Percentiles rank a stretch among this genome's conserved stretches.
Evolutionary conservation across 805 yeast genomes (phyloP).

Genomic region (Citeromyces matritensis): DNA sequence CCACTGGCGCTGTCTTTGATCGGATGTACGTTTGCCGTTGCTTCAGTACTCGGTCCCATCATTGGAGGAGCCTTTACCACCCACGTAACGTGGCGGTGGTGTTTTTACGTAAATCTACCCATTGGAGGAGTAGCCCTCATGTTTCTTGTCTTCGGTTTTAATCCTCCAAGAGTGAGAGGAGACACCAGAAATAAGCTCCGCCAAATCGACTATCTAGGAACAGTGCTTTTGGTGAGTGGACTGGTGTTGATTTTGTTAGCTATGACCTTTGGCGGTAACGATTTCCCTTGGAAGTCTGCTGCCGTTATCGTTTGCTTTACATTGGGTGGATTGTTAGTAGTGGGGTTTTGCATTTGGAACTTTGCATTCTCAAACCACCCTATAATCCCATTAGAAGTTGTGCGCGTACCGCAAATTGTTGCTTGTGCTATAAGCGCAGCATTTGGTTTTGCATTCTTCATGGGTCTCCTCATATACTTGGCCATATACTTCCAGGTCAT

Average conservation of each 20-base stretch:
- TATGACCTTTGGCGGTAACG: conserved; percentile 35
- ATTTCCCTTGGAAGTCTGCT: conserved; percentile 37
- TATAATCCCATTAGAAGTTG: conserved; percentile 26
- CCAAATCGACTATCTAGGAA: conserved; percentile 32
- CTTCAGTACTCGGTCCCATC: conserved; percentile 46
- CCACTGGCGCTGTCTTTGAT: conserved; percentile 21
- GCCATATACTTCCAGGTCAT: conserved; percentile 36
- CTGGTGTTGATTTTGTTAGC: conserved; percentile 29
- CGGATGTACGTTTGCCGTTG: conserved; percentile 28
- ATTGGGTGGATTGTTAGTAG: conserved; percentile 23
- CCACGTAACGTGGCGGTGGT: conserved; percentile 46
- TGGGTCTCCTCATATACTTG: conserved; percentile 26
- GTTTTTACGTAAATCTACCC: conserved; percentile 58
- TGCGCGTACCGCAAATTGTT: conserved; percentile 18
- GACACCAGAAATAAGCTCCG: neutral
- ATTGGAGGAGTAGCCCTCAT: conserved; percentile 36
- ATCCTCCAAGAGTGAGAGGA: conserved; percentile 19
- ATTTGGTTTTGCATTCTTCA: conserved; percentile 15
- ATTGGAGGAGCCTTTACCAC: conserved; percentile 53
- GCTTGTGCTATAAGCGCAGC: conserved; percentile 6
- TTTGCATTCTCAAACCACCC: conserved; percentile 26
- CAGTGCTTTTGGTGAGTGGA: conserved; percentile 22
- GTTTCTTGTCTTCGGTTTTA: conserved; percentile 22
- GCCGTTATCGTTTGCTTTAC: conserved; percentile 32
- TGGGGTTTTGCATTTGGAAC: conserved; percentile 22